Conservation (phyloP, 768 basidiomycete species). For the Termitomyces titanicus region DNA sequence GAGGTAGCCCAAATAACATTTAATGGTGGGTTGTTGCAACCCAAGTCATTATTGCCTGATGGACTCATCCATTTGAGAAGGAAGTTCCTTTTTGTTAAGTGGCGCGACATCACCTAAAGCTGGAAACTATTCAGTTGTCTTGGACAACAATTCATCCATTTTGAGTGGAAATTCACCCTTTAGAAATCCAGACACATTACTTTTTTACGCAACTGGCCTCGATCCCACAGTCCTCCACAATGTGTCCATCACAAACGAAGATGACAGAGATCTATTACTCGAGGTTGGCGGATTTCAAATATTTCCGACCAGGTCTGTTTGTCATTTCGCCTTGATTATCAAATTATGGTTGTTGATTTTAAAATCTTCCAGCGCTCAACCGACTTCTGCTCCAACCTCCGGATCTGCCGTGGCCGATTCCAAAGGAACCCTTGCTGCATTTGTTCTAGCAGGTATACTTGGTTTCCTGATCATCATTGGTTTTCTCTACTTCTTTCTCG, state of each 20-base stretch:
- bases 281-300: conserved; percentile 48
- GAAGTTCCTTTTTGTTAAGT: conserved; percentile 55
- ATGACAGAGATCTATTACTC: conserved; percentile 47
- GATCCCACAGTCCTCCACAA: conserved; percentile 45
- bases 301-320: conserved; percentile 28
- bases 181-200: conserved; percentile 44
- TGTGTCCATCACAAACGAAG: conserved; percentile 54
- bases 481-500: conserved; percentile 38
- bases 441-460: conserved; percentile 54
- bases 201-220: conserved; percentile 64
- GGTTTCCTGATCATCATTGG: conserved; percentile 42
- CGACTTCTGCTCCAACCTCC: neutral
- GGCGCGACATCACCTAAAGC: conserved; percentile 57
- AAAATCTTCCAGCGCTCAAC: neutral
- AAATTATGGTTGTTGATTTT: neutral
- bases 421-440: conserved; percentile 63
- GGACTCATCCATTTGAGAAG: conserved; percentile 28
- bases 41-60: conserved; percentile 1
- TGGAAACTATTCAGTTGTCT: conserved; percentile 54
- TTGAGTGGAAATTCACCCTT: conserved; percentile 54
- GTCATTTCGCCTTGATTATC: neutral
- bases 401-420: conserved; percentile 21
- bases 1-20: conserved; percentile 43
- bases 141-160: conserved; percentile 38
- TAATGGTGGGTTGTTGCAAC: conserved; percentile 35